A percentile compares a stretch with the other conserved stretches of the same genome.
phyloP scores from a whole-genome alignment of 202 grass and related monocot genomes.

The Carex arenaria region DNA sequence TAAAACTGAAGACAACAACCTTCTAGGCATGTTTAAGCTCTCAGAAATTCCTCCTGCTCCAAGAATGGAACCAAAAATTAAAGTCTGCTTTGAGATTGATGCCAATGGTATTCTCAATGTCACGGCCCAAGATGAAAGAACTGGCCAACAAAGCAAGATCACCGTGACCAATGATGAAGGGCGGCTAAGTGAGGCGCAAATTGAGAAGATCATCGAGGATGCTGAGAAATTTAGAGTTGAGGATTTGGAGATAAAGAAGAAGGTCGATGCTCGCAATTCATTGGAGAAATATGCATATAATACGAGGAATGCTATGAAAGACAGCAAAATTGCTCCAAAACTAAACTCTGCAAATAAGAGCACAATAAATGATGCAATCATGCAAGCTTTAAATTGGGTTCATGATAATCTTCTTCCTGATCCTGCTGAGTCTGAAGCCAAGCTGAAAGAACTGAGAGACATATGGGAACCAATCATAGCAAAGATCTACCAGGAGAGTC shows the following conservation, averaged over 20 bases:
- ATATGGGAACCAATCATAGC: too few relatives aligned
- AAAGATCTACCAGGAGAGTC: too few relatives aligned
- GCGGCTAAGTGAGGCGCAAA: not conserved
- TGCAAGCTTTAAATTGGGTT: constrained; percentile 7
- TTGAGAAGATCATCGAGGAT: constrained; percentile 19
- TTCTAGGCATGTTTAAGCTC: constrained; percentile 17
- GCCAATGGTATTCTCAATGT: constrained; percentile 24
- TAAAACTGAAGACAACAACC: constrained; percentile 4
- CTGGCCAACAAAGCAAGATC: not conserved
- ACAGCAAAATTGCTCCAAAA: constrained; percentile 7
- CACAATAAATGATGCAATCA: constrained; percentile 4
- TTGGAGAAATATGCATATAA: constrained; percentile 10
- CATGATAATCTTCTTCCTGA: constrained; percentile 16
- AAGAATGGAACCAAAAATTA: constrained; percentile 9
- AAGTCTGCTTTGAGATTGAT: constrained; percentile 21
- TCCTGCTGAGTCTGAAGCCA: not conserved
- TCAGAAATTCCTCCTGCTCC: not conserved
- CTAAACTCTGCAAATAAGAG: constrained; percentile 9
- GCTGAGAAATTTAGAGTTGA: constrained; percentile 11
- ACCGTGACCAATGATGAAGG: constrained; percentile 13
- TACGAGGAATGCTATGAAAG: constrained; percentile 8
- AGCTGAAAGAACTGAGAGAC: too few relatives aligned
- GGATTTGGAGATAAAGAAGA: constrained; percentile 4
- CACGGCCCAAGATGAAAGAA: not conserved
- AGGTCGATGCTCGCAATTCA: constrained; percentile 5